Evolutionary conservation across 305 asterid genomes (phyloP).

Genomic region (Rubia tinctorum): DNA sequence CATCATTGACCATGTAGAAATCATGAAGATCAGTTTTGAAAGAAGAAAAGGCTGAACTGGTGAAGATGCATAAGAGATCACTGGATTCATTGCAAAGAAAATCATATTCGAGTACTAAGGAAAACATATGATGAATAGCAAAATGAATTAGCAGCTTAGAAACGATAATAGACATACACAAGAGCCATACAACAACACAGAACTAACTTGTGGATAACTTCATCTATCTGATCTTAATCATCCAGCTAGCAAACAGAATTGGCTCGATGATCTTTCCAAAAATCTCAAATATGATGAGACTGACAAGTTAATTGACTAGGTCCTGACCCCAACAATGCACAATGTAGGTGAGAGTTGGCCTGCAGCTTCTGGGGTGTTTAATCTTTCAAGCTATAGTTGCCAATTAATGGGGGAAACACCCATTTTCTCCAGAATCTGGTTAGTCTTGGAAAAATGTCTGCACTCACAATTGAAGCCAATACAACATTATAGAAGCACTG

Average conservation of each 20-base stretch:
- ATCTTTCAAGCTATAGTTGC: conserved; percentile 51
- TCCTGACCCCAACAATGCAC: neutral
- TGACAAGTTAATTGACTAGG: conserved; percentile 2
- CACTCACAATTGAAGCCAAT: conserved; percentile 13
- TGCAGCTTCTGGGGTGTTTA: neutral
- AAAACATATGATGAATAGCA: neutral
- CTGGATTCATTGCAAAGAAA: no score
- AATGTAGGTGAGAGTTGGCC: neutral
- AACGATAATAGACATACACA: neutral
- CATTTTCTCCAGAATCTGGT: conserved; percentile 70
- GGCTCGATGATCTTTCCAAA: neutral
- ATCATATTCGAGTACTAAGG: no score
- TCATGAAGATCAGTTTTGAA: no score
- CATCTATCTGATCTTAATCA: neutral
- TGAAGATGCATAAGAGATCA: no score
- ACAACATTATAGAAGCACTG: neutral
- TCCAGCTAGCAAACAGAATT: neutral
- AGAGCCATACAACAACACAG: neutral
- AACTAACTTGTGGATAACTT: neutral
- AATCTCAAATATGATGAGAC: neutral
- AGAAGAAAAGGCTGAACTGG: no score
- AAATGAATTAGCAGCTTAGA: neutral
- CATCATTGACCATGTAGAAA: no score
- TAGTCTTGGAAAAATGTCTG: conserved; percentile 88
- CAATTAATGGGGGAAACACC: conserved; percentile 78